phyloP scores from a whole-genome alignment of 345 rosid genomes.

The Salix purpurea region DNA sequence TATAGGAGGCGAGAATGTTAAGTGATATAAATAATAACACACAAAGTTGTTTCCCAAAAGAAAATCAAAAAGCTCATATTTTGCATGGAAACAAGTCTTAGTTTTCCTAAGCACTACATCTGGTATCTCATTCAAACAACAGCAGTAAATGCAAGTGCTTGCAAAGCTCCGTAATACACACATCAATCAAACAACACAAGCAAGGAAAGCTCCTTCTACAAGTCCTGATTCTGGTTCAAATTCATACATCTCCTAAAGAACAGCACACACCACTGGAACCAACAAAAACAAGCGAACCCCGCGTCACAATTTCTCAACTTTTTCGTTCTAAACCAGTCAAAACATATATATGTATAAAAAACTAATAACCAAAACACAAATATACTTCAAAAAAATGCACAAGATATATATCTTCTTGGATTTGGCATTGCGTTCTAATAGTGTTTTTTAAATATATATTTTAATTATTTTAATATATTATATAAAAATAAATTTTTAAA shows the following conservation, averaged over 20 bases:
- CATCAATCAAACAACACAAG: neutral
- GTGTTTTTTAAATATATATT: too few relatives aligned
- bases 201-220: neutral
- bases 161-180: neutral
- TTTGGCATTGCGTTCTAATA: too few relatives aligned
- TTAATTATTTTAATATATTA: too few relatives aligned
- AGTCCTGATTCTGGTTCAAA: neutral
- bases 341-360: neutral
- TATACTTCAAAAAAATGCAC: neutral
- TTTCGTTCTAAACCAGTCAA: neutral
- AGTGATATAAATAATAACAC: neutral
- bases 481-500: too few relatives aligned
- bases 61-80: neutral
- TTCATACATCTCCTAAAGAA: neutral
- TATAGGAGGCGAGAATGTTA: slow-evolving; percentile 6
- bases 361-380: neutral
- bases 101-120: neutral
- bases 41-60: neutral
- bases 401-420: neutral
- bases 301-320: neutral
- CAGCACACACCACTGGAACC: too few relatives aligned
- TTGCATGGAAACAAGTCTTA: neutral
- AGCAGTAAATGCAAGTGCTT: neutral
- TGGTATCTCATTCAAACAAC: neutral
- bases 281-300: neutral